phyloP scores from a whole-genome alignment of 2,329 filamentous ascomycete genomes.

The Elsinoe necatrix region DNA sequence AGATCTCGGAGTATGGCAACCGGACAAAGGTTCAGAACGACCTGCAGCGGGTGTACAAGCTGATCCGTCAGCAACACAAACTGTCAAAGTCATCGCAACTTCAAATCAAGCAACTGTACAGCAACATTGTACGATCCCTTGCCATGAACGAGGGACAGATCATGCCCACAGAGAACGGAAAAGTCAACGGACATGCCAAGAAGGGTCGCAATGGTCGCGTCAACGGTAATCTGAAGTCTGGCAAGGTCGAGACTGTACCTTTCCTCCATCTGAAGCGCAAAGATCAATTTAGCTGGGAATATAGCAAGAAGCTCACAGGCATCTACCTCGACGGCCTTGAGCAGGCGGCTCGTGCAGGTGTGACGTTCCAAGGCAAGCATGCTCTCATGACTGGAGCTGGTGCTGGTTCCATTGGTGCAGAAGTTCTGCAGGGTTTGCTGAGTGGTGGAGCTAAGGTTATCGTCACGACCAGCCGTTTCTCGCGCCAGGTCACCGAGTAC shows the following conservation, averaged over 20 bases:
- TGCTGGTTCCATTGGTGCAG: constrained; percentile 93
- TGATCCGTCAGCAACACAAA: constrained; percentile 97
- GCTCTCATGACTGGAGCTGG: constrained; percentile 97
- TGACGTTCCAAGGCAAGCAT: constrained; percentile 91
- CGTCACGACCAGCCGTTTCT: constrained; percentile 94
- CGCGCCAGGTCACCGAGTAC: constrained; percentile 95
- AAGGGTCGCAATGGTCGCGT: constrained; percentile 46
- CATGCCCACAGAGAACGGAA: constrained; percentile 75
- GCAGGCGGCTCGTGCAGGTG: constrained; percentile 74
- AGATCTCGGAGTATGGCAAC: constrained; percentile 97
- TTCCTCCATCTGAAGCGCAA: constrained; percentile 97
- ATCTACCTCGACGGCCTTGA: constrained; percentile 88
- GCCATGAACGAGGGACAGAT: constrained; percentile 99
- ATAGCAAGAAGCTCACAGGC: constrained; percentile 96
- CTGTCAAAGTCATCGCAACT: constrained; percentile 92
- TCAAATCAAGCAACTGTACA: constrained; percentile 92
- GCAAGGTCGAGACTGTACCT: constrained; percentile 93
- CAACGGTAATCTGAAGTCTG: constrained; percentile 55
- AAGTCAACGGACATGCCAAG: constrained; percentile 50
- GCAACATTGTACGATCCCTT: constrained; percentile 85
- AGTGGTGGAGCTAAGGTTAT: constrained; percentile 94
- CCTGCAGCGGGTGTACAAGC: constrained; percentile 88
- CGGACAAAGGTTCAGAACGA: constrained; percentile 97
- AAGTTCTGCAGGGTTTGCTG: constrained; percentile 90
- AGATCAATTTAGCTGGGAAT: constrained; percentile 91